Base-by-base conservation (phyloP, 495 filamentous ascomycete species). In the Zalerion maritima region DNA sequence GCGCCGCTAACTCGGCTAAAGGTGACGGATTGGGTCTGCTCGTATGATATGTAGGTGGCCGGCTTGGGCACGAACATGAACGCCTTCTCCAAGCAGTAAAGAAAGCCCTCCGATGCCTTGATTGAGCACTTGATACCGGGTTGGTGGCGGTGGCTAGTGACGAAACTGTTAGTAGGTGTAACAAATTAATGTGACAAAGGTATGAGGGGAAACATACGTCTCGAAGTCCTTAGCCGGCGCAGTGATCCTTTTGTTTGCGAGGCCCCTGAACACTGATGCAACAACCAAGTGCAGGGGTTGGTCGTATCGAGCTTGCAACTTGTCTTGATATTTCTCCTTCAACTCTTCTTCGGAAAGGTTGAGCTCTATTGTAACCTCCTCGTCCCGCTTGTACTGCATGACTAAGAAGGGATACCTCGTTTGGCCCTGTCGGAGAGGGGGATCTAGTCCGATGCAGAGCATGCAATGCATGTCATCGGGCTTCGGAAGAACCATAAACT, bases 41-140 rank as follows among this genome's bases (percentile, higher is more conserved):
- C 91, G 48, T 93, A 81, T 22, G 83, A 75, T 20, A 99, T 85
- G 56, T 93, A 96, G 2, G 86, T 92, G 0, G 91, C 86, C 0
- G 91, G 91, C 53, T 99, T 99, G 2, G 91, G 91, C 4, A 99
- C 89, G 41, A 99, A 99, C 69, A 99, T 89, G 46, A 99, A 87
- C 6, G 85, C 89, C 58, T 93, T 94, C 53, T 99, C 91, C 40
- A 99, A 56, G 54, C 86, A 94, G 63, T 89, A 99, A 17, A 99
- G 58, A 42, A 91, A 85, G 29, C 91, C 91, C 52, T 99, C 91
- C 49, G 87, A 93, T 28, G 91, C 91, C 55, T 99, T 99, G 63
- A 96, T 91, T 8, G 89, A 94, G 60, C 91, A 99, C 55, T 99
- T 99, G 49, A 96, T 89, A 21, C 91, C 91, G 39, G 74, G 81